Conservation (phyloP, 2,329 filamentous ascomycete genomes). For the Cephalotrichum gorgonifer region DNA sequence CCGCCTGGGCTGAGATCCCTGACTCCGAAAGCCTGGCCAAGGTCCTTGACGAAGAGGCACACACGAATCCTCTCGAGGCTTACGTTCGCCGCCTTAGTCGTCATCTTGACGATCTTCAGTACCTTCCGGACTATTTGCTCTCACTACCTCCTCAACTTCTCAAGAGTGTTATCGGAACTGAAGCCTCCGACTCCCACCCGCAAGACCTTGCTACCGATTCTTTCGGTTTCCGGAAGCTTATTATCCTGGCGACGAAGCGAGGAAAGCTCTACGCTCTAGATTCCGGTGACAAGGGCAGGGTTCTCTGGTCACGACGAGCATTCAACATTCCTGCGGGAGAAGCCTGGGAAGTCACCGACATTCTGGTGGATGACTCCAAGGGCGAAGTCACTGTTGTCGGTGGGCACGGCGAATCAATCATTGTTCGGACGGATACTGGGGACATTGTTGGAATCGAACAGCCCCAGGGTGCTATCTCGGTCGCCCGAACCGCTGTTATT, state of each 20-base stretch:
- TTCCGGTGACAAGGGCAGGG: conserved; percentile 58
- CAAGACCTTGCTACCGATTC: conserved; percentile 52
- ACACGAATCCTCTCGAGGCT: conserved; percentile 69
- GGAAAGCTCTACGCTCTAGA: conserved; percentile 76
- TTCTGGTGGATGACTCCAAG: conserved; percentile 48
- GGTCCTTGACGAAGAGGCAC: conserved; percentile 75
- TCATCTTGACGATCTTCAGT: conserved; percentile 67
- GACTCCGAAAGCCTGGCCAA: conserved; percentile 65
- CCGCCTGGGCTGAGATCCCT: conserved; percentile 69
- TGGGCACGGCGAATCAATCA: conserved; percentile 50
- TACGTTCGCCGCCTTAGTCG: conserved; percentile 80
- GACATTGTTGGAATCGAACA: conserved; percentile 32
- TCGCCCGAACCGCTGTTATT: conserved; percentile 36
- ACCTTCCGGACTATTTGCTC: conserved; percentile 64
- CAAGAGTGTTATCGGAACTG: conserved; percentile 50
- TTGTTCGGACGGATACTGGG: conserved; percentile 44
- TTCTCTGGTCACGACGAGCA: conserved; percentile 66
- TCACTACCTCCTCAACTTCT: conserved; percentile 59
- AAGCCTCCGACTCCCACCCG: conserved; percentile 22
- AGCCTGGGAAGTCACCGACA: conserved; percentile 57
- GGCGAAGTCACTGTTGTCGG: conserved; percentile 48
- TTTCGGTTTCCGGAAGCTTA: conserved; percentile 83
- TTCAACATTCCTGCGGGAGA: conserved; percentile 43
- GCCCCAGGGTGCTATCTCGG: conserved; percentile 17
- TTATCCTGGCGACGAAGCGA: conserved; percentile 68